Conservation (phyloP, 768 basidiomycete species). For the Tubosaeta brunneosetosa region DNA sequence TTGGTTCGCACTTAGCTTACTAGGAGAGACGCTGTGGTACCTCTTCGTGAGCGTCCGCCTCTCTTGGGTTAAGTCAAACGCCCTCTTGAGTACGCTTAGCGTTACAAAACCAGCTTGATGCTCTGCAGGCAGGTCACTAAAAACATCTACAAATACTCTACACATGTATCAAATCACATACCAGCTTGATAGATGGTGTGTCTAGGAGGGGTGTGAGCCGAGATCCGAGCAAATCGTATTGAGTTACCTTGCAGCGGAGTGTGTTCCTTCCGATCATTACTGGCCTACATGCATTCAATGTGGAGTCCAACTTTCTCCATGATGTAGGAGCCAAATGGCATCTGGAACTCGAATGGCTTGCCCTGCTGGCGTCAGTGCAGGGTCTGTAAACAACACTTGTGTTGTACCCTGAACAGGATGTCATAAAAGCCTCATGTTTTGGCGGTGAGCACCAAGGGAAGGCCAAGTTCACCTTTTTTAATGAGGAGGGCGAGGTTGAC, state of each 20-base stretch:
- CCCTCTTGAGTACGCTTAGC: too few species aligned
- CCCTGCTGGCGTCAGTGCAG: conserved; percentile 43
- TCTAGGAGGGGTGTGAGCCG: conserved; percentile 41
- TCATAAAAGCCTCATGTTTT: conserved; percentile 98
- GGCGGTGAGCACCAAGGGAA: conserved; percentile 84
- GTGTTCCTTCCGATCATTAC: too few species aligned
- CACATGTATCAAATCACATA: too few species aligned
- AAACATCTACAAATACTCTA: too few species aligned
- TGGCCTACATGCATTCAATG: conserved; percentile 74
- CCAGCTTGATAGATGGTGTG: conserved; percentile 83
- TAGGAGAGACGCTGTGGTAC: too few species aligned
- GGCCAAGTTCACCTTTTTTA: conserved; percentile 86
- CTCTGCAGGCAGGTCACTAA: too few species aligned
- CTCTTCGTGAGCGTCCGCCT: too few species aligned
- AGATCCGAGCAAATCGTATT: neutral
- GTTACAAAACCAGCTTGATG: too few species aligned
- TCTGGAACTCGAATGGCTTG: conserved; percentile 88
- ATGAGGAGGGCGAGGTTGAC: conserved; percentile 89
- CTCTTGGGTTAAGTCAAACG: too few species aligned
- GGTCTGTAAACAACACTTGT: neutral
- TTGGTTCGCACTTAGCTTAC: too few species aligned
- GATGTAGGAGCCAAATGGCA: conserved; percentile 81
- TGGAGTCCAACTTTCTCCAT: conserved; percentile 97
- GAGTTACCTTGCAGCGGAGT: conserved; percentile 72
- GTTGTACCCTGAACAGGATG: conserved; percentile 77